phyloP scores from a whole-genome alignment of 2,329 filamentous ascomycete genomes.

The Trichocomaceae sp. region DNA sequence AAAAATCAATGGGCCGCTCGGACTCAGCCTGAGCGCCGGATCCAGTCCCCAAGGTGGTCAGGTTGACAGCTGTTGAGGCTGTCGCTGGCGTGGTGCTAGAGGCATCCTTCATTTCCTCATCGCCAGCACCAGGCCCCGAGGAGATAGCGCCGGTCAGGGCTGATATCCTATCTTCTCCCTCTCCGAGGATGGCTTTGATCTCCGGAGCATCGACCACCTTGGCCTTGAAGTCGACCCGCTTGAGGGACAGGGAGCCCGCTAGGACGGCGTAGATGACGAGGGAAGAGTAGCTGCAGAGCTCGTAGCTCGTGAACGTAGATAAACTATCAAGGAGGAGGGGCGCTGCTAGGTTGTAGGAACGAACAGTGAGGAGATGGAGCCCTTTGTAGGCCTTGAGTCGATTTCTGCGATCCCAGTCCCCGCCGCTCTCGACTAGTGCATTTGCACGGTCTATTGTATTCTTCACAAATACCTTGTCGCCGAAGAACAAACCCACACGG shows the following conservation, averaged over 20 bases:
- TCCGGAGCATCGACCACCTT: constrained; percentile 98
- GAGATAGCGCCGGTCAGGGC: constrained; percentile 75
- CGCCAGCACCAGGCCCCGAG: constrained; percentile 67
- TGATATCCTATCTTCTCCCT: constrained; percentile 78
- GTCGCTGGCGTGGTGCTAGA: constrained; percentile 46
- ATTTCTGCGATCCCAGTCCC: constrained; percentile 98
- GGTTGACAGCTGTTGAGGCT: constrained; percentile 72
- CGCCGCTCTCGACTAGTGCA: constrained; percentile 84
- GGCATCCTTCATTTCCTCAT: constrained; percentile 67
- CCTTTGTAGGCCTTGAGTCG: constrained; percentile 98
- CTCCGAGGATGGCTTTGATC: constrained; percentile 92
- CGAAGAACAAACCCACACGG: constrained; percentile 91
- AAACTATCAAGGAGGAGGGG: constrained; percentile 93
- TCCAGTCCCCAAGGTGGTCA: constrained; percentile 71
- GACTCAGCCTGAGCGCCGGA: constrained; percentile 62
- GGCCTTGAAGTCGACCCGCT: constrained; percentile 96
- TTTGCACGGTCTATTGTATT: constrained; percentile 88
- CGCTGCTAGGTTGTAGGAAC: constrained; percentile 82
- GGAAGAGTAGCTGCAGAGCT: constrained; percentile 92
- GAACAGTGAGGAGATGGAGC: constrained; percentile 83
- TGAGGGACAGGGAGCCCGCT: constrained; percentile 86
- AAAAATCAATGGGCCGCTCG: constrained; percentile 82
- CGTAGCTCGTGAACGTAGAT: constrained; percentile 97
- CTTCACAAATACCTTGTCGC: constrained; percentile 85
- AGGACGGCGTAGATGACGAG: constrained; percentile 94